Evolutionary conservation across 306 rosid species (phyloP).

Genomic region (Begonia peltatifolia): DNA sequence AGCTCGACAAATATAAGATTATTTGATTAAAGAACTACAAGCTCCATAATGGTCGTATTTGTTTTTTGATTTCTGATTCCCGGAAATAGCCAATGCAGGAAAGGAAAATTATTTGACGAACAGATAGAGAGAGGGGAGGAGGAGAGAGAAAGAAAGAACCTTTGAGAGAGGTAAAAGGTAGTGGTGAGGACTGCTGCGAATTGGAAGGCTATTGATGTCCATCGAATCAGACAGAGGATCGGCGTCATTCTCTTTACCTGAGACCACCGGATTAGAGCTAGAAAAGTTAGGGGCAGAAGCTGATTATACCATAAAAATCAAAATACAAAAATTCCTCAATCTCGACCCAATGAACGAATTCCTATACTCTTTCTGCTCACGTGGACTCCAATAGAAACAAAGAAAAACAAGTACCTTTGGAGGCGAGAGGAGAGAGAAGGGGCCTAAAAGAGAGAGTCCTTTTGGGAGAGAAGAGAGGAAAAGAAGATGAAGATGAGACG

Average conservation of each 20-base stretch:
- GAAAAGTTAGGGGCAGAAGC: neutral
- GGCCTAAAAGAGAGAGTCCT: neutral
- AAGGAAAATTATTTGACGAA: no score
- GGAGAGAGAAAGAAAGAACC: conserved; percentile 18
- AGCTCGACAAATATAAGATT: no score
- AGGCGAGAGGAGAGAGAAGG: neutral
- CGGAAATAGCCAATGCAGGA: no score
- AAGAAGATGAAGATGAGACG: neutral
- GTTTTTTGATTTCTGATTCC: no score
- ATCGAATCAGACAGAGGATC: conserved; percentile 34
- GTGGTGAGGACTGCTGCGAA: conserved; percentile 38
- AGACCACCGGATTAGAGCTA: neutral
- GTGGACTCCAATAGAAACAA: no score
- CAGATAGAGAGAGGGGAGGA: neutral
- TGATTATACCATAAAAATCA: conserved; percentile 5
- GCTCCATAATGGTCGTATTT: no score
- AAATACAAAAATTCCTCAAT: neutral
- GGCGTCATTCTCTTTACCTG: conserved; percentile 49
- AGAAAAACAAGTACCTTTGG: neutral
- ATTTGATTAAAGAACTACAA: no score
- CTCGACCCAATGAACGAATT: neutral
- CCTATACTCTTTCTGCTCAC: neutral
- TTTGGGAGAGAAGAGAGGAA: neutral
- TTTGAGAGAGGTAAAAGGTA: conserved; percentile 76
- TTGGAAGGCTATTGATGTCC: conserved; percentile 33